phyloP scores from a whole-genome alignment of 2,329 filamentous ascomycete species.

The Fusarium mundagurra region DNA sequence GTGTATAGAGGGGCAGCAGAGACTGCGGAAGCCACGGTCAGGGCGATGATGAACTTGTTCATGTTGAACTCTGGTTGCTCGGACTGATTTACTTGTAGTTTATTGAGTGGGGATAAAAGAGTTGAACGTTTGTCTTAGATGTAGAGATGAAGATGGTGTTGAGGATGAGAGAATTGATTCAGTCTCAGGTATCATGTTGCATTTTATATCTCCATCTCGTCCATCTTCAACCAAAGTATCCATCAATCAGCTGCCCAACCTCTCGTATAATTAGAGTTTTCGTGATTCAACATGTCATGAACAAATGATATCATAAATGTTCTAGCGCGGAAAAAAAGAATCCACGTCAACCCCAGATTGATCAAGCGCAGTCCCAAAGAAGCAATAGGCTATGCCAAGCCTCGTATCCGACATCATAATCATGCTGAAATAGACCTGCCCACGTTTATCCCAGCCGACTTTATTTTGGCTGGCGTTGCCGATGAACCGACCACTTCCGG shows the following conservation, averaged over 20 bases:
- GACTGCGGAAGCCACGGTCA: background rate
- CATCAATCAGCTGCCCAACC: background rate
- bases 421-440: background rate
- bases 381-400: background rate
- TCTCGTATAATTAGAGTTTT: background rate
- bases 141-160: background rate
- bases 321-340: background rate
- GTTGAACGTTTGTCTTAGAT: background rate
- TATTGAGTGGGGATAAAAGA: too few species aligned
- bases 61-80: background rate
- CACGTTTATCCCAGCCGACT: background rate
- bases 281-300: background rate
- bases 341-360: background rate
- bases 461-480: background rate
- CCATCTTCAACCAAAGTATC: fast-evolving
- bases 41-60: background rate
- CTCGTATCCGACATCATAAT: background rate
- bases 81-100: background rate
- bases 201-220: background rate
- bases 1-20: background rate
- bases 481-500: background rate
- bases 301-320: background rate
- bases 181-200: background rate
- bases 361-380: background rate
- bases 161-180: too few species aligned